Evolutionary conservation across 495 filamentous ascomycete genomes (phyloP), one percentile per base, ranked within the genome.

Genomic region (Friedmanniomyces simplex): DNA sequence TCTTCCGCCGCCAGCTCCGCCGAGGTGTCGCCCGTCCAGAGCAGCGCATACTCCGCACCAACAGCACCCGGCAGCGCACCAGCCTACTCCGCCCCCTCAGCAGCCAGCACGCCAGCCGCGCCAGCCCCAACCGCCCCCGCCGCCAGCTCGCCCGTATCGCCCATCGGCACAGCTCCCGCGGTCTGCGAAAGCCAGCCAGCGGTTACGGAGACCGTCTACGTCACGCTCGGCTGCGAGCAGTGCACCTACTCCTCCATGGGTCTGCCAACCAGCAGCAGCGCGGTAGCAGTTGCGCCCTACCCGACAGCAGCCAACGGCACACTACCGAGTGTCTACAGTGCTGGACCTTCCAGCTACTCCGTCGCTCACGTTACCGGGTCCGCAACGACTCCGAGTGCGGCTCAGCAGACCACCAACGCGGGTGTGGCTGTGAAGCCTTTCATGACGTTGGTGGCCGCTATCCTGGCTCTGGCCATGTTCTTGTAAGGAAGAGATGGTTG

Each of bases 171-270:
- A 18, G 34, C 39, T 30, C 21, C 53, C 1, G n/a, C 53, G 7
- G 22, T 39, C 12, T 28, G 41, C 41, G 11, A 1, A 13, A 36
- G 43, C 25, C n/a, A 21, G 43, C 25, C 30, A 2, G 36, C 52
- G 10, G 53, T 36, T 4, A 56, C 53, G 16, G 43, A 18, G 34
- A 46, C 52, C 2, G 18, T 54, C 12, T 54, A 34, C 22, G 52
- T 34, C 13, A 54, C 52, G 2, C 36, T 45, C 22, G 22, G 22
- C 39, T 54, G 52, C 26, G 52, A 54, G 4, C 18, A 22, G 32
- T 54, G 52, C 52, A 42, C 52, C 11, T 54, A 54, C 39, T 54
- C 52, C 5, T 54, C 46, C 18, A 49, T 49, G 46, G 46, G 7
- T 49, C 46, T 49, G 46, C 46, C 52, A 13, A 45, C 50, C 30